Conservation (phyloP, 2,329 filamentous ascomycete genomes). For the Exophiala alcalophila region DNA sequence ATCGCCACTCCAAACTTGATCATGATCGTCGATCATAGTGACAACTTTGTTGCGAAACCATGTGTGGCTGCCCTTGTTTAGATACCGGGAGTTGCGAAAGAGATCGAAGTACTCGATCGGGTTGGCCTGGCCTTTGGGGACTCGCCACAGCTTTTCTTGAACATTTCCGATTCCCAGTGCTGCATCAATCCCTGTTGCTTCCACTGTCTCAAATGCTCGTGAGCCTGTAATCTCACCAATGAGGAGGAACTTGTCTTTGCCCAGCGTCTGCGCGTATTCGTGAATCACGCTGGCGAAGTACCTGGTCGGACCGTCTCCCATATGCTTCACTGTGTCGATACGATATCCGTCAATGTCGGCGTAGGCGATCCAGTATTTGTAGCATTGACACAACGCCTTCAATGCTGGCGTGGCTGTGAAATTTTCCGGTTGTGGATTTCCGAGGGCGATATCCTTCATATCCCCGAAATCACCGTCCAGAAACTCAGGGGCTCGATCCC, state of each 20-base stretch:
- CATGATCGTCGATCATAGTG: constrained; percentile 20
- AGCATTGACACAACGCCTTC: constrained; percentile 10
- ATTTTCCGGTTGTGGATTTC: constrained; percentile 9
- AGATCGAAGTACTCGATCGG: constrained; percentile 14
- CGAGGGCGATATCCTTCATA: constrained; percentile 16
- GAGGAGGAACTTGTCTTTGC: constrained; percentile 16
- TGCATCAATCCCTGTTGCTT: constrained; percentile 9
- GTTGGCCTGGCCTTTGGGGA: constrained; percentile 8
- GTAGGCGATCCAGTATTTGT: constrained; percentile 20
- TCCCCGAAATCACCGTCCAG: constrained; percentile 18
- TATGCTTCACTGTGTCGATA: constrained; percentile 21
- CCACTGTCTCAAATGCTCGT: constrained; percentile 10
- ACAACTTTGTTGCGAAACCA: constrained; percentile 18
- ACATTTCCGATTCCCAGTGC: constrained; percentile 15
- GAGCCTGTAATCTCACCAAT: constrained; percentile 15
- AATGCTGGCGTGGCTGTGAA: constrained; percentile 8
- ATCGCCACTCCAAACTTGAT: constrained; percentile 14
- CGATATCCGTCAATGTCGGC: constrained; percentile 20
- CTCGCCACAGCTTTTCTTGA: constrained; percentile 14
- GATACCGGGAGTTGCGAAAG: constrained; percentile 15
- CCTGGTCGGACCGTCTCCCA: constrained; percentile 14
- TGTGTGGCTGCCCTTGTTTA: constrained; percentile 16
- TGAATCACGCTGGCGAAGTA: constrained; percentile 14
- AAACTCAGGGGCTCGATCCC: constrained; percentile 16
- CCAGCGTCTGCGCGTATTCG: constrained; percentile 12